A percentile compares a stretch with the other conserved stretches of the same genome.
These are phyloP conservation scores for Globisporangium irregulare DNA, from an alignment of 352 stramenopile genomes.

Conservation along the genomic window DNA sequence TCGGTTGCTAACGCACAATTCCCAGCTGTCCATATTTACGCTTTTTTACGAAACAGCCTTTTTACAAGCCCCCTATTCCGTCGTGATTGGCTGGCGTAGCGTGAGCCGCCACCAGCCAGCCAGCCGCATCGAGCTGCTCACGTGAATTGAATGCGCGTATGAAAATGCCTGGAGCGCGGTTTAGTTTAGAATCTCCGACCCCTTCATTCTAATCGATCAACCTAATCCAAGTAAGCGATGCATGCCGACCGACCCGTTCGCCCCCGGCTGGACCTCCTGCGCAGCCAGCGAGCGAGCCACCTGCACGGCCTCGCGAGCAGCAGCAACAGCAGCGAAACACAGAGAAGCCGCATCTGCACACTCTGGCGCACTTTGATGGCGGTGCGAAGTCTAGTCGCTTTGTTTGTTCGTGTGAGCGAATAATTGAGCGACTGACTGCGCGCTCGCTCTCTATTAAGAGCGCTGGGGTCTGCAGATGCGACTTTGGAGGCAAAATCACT, in stretches of 20 bases:
- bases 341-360: conserved; percentile 21
- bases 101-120: not conserved
- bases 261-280: not conserved
- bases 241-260: not conserved
- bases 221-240: conserved; percentile 38
- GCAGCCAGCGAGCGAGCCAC: conserved; percentile 2
- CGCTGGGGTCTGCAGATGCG: conserved; percentile 32
- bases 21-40: not conserved
- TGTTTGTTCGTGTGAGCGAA: conserved; percentile 2
- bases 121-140: not conserved
- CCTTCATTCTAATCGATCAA: conserved; percentile 40
- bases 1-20: not conserved
- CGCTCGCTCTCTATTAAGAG: not conserved
- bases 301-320: not conserved
- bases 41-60: conserved; percentile 1
- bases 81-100: conserved; percentile 14
- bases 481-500: conserved; percentile 64
- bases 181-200: conserved; percentile 28
- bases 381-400: not conserved
- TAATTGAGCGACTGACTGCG: conserved; percentile 1
- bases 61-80: conserved; percentile 8
- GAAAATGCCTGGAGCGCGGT: not conserved
- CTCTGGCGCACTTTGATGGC: not conserved
- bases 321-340: conserved; percentile 16
- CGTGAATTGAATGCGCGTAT: not conserved